A percentile compares a stretch with the other conserved stretches of the same genome.
Evolutionary conservation across 1,284 basidiomycete species (phyloP).

Genomic region (Ustilago tritici): DNA sequence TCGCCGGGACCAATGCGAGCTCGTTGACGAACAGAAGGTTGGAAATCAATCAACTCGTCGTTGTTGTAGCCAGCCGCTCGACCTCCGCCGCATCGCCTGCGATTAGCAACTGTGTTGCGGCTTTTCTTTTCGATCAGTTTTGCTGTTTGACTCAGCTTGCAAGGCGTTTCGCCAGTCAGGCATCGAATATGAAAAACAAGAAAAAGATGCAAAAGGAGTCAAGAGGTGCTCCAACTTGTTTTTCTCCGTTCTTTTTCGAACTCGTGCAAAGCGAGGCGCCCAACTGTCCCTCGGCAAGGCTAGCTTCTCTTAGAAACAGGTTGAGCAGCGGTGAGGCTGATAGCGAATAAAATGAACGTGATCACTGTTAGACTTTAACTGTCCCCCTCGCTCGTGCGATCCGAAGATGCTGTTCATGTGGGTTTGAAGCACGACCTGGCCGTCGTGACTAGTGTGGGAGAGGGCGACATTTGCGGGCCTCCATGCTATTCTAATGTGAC

Average conservation of each 20-base stretch:
- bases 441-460: background rate
- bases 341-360: too few species aligned
- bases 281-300: background rate
- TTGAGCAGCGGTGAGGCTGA: background rate
- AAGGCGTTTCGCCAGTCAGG: background rate
- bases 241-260: conserved; percentile 8
- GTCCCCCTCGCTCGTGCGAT: background rate
- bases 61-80: background rate
- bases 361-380: too few species aligned
- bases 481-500: background rate
- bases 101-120: background rate
- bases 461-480: background rate
- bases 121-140: background rate
- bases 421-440: background rate
- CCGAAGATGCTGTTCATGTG: background rate
- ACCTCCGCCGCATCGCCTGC: conserved; percentile 5
- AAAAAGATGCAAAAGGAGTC: background rate
- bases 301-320: background rate
- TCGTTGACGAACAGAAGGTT: background rate
- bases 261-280: conserved; percentile 8
- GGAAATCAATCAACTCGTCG: too few species aligned
- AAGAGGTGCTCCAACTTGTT: background rate
- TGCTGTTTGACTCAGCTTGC: background rate
- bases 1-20: conserved; percentile 15
- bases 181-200: conserved; percentile 9